These are phyloP conservation scores for Bruguiera sexangula DNA, from an alignment of 345 rosid species.

Conservation along the genomic window DNA sequence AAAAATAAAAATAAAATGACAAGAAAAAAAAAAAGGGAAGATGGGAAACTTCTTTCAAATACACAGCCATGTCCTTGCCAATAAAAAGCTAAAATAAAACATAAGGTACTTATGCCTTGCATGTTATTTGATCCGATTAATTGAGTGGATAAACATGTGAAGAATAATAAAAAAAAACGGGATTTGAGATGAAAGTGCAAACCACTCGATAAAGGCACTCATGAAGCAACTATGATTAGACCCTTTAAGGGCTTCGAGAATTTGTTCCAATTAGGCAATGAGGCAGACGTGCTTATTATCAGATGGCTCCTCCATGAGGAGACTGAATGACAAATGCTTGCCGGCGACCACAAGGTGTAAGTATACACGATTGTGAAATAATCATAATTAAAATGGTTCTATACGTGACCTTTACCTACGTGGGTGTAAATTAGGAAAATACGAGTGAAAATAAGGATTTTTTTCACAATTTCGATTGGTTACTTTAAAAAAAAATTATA, in stretches of 20 bases:
- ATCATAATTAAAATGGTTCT: neutral
- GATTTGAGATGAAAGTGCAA: neutral
- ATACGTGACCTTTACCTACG: no score
- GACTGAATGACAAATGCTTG: slow-evolving; percentile 1
- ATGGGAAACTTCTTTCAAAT: neutral
- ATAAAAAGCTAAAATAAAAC: neutral
- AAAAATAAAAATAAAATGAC: neutral
- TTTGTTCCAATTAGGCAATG: no score
- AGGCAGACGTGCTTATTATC: no score
- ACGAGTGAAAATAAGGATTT: no score
- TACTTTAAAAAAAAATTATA: no score
- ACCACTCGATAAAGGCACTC: slow-evolving; percentile 10
- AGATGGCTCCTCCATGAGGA: neutral
- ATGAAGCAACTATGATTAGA: neutral
- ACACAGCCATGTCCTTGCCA: slow-evolving; percentile 9
- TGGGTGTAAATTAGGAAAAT: no score
- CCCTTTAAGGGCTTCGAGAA: neutral
- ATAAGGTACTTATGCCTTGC: neutral
- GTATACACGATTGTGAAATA: neutral
- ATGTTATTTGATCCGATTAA: slow-evolving; percentile 7
- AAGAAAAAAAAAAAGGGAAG: no score
- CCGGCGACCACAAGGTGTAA: neutral
- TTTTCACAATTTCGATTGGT: no score
- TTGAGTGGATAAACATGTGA: slow-evolving; percentile 2
- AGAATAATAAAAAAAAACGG: neutral